A percentile compares a stretch with the other conserved stretches of the same genome.
Evolutionary conservation across 2,329 filamentous ascomycete species (phyloP).

Genomic region (Coniochaeta ligniaria): DNA sequence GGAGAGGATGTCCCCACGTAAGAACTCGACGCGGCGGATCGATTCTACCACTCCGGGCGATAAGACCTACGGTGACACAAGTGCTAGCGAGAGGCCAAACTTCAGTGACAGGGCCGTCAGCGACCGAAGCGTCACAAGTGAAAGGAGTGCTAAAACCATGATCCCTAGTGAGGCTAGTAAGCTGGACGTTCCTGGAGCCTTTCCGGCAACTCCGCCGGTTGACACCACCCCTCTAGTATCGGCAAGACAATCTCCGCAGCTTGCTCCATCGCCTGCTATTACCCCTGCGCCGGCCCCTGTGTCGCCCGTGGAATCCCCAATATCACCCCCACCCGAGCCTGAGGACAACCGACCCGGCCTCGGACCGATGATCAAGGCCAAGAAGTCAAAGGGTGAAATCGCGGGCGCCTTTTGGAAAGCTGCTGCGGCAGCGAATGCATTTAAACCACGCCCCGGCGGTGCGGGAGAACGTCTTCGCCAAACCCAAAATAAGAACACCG

Average conservation of each 20-base stretch:
- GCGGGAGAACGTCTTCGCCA: slow-evolving; percentile 72
- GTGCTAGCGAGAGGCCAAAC: not conserved
- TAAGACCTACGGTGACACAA: not conserved
- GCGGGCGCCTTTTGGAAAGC: slow-evolving; percentile 75
- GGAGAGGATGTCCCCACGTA: slow-evolving; percentile 38
- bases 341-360: slow-evolving; percentile 62
- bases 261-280: slow-evolving; percentile 9
- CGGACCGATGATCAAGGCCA: slow-evolving; percentile 85
- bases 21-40: slow-evolving; percentile 27
- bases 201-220: slow-evolving; percentile 11
- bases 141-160: slow-evolving; percentile 4
- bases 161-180: slow-evolving; percentile 8
- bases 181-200: slow-evolving; percentile 3
- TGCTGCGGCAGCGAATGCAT: slow-evolving; percentile 62
- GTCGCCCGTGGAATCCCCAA: slow-evolving; percentile 14
- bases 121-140: slow-evolving; percentile 12
- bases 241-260: slow-evolving; percentile 4
- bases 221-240: slow-evolving; percentile 9
- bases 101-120: slow-evolving; percentile 12
- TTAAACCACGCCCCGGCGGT: slow-evolving; percentile 83
- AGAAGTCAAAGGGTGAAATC: slow-evolving; percentile 64
- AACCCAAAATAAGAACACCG: slow-evolving; percentile 44
- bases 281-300: not conserved
- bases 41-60: slow-evolving; percentile 11
- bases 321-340: slow-evolving; percentile 20